These are phyloP conservation scores for Paragyromitra xinjiangensis DNA, from an alignment of 495 filamentous ascomycete species.

Conservation along the genomic window DNA sequence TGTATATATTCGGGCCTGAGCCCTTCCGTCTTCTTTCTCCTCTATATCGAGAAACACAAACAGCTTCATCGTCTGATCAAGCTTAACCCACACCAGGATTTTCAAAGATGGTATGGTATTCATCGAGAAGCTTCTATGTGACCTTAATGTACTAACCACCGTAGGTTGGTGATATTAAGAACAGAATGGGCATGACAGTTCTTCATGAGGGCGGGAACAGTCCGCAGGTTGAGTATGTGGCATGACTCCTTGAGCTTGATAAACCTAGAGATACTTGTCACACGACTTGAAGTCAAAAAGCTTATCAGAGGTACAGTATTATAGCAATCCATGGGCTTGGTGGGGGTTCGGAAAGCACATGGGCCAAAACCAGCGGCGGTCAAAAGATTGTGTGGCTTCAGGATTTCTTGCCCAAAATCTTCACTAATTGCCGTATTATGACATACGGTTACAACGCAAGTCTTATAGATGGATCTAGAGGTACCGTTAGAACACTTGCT, in stretches of 20 bases:
- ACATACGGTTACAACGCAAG: slow-evolving; percentile 38
- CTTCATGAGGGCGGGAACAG: slow-evolving; percentile 10
- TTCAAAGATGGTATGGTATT: slow-evolving; percentile 2
- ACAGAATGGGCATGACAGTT: slow-evolving; percentile 13
- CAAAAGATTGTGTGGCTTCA: slow-evolving; percentile 12
- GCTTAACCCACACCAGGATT: background rate
- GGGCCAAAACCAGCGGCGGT: slow-evolving; percentile 1
- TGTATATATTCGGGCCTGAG: background rate
- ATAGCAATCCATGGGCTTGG: slow-evolving; percentile 28
- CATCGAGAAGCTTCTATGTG: background rate
- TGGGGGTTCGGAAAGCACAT: slow-evolving; percentile 27
- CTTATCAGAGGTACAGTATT: slow-evolving; percentile 1
- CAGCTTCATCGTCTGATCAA: background rate
- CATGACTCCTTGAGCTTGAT: background rate
- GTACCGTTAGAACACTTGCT: slow-evolving; percentile 21
- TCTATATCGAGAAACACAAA: background rate
- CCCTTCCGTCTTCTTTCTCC: background rate
- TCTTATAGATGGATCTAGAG: background rate
- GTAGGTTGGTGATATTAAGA: background rate
- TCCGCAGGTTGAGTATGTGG: slow-evolving; percentile 24
- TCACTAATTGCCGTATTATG: slow-evolving; percentile 32
- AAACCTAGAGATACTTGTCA: background rate
- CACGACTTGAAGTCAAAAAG: background rate
- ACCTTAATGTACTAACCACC: background rate
- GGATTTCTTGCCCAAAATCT: slow-evolving; percentile 4